Evolutionary conservation across 768 basidiomycete genomes (phyloP).

Genomic region (Cytidiella melzeri): DNA sequence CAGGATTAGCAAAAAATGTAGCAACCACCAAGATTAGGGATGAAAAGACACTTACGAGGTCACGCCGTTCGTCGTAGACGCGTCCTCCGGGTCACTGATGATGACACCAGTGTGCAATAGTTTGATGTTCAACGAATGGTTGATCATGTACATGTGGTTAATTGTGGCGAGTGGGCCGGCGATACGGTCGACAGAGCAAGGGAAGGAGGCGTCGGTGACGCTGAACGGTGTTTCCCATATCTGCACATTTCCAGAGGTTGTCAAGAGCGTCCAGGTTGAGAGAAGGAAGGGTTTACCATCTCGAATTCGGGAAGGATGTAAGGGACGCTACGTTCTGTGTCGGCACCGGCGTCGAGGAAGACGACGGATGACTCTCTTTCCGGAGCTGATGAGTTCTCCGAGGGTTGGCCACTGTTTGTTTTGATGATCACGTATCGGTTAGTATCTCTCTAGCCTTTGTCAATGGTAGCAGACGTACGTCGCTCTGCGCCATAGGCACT

Average conservation of each 20-base stretch:
- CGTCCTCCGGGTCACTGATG: constrained; percentile 23
- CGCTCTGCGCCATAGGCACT: constrained; percentile 20
- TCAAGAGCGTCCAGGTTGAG: no score
- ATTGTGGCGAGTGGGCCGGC: constrained; percentile 38
- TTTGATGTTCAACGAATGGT: constrained; percentile 49
- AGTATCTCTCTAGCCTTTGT: background rate
- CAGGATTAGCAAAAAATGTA: no score
- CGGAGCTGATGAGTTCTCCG: constrained; percentile 52
- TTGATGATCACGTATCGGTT: constrained; percentile 1
- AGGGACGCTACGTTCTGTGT: constrained; percentile 27
- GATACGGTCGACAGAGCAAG: constrained; percentile 48
- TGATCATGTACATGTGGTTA: constrained; percentile 55
- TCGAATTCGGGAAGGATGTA: constrained; percentile 54
- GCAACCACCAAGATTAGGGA: no score
- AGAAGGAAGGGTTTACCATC: constrained; percentile 32
- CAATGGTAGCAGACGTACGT: constrained; percentile 6
- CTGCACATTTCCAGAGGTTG: no score
- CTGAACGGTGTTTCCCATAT: constrained; percentile 56
- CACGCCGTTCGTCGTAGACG: constrained; percentile 26
- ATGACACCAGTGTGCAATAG: constrained; percentile 22
- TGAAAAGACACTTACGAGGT: constrained; percentile 27
- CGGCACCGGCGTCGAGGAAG: constrained; percentile 51
- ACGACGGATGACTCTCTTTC: constrained; percentile 55
- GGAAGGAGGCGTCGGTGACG: constrained; percentile 43
- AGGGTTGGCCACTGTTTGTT: constrained; percentile 58